Evolutionary conservation across 352 stramenopile genomes (phyloP).

Genomic region (Phytophthora hybrid): DNA sequence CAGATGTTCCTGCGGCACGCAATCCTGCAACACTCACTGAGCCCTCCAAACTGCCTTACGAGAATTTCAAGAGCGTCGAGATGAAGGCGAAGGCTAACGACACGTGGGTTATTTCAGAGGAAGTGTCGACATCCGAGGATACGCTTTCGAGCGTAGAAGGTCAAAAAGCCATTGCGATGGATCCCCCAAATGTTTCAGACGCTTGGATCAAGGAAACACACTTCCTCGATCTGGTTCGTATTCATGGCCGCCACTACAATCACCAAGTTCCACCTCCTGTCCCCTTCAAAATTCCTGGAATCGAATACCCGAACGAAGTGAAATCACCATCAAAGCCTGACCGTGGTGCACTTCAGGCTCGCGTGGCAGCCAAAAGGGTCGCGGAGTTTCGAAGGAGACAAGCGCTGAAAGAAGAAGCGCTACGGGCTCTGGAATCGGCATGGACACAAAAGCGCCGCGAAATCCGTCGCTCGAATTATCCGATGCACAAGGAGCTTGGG

Average conservation of each 20-base stretch:
- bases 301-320: background rate
- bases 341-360: conserved; percentile 28
- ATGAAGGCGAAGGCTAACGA: conserved; percentile 7
- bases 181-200: background rate
- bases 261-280: conserved; percentile 10
- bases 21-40: background rate
- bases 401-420: conserved; percentile 15
- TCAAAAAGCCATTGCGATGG: background rate
- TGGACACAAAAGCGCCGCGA: conserved; percentile 37
- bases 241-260: conserved; percentile 27
- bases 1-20: background rate
- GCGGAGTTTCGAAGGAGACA: conserved; percentile 19
- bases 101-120: background rate
- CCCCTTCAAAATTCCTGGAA: background rate
- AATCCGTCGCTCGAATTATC: conserved; percentile 47
- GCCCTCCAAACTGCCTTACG: background rate
- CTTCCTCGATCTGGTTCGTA: conserved; percentile 4
- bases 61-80: background rate
- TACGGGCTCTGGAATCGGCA: conserved; percentile 16
- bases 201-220: background rate
- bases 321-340: conserved; percentile 4
- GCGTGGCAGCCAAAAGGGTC: conserved; percentile 30
- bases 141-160: conserved; percentile 13
- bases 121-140: conserved; percentile 14
- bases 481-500: conserved; percentile 50